phyloP scores from a whole-genome alignment of 164 flowering plant species.

The Vitis rotundifolia region DNA sequence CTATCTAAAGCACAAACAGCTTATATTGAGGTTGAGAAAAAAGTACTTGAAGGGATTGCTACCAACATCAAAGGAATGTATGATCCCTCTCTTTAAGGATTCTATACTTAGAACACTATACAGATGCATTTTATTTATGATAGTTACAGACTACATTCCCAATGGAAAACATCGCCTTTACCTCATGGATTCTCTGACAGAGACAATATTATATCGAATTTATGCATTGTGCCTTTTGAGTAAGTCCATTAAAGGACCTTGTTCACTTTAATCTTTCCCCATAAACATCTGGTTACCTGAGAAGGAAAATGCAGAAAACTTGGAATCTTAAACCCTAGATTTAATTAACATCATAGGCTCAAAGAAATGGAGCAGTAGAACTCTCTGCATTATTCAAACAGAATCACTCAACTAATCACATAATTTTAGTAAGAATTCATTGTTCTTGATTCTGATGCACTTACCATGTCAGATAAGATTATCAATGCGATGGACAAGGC shows the following conservation, averaged over 20 bases:
- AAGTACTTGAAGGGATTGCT: slow-evolving; percentile 24
- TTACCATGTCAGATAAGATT: slow-evolving; percentile 15
- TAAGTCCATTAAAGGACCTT: neutral
- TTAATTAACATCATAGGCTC: too few species aligned
- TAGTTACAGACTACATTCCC: too few species aligned
- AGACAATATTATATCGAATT: too few species aligned
- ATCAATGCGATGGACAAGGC: slow-evolving; percentile 6
- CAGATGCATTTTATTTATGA: too few species aligned
- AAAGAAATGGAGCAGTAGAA: too few species aligned
- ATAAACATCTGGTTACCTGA: too few species aligned
- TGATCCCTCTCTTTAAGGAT: slow-evolving; percentile 4
- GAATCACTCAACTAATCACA: too few species aligned
- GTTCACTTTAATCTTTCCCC: neutral
- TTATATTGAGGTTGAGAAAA: slow-evolving; percentile 16
- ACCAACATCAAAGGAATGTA: slow-evolving; percentile 29
- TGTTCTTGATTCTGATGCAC: neutral
- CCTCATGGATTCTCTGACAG: too few species aligned
- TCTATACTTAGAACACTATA: neutral
- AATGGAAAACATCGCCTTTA: too few species aligned
- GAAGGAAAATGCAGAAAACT: too few species aligned
- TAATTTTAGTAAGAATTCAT: neutral
- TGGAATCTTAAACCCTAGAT: too few species aligned
- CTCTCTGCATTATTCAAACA: too few species aligned
- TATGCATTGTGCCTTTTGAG: neutral
- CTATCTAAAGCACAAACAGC: slow-evolving; percentile 10